A percentile compares a stretch with the other conserved stretches of the same genome.
Conservation (phyloP, 1,284 basidiomycete species). For the Pholiota adiposa region DNA sequence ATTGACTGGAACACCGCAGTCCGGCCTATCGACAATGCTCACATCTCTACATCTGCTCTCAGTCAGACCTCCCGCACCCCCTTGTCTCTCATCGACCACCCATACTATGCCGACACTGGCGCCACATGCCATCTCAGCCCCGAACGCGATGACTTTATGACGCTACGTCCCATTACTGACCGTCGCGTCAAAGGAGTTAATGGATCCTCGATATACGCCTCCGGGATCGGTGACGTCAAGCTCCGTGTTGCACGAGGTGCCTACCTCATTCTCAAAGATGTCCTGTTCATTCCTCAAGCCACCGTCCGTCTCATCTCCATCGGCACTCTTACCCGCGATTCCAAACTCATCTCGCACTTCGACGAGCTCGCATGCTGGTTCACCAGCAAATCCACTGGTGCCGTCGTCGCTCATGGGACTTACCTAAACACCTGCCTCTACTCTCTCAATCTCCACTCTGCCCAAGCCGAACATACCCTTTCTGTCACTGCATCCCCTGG, state of each 20-base stretch:
- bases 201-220: constrained; percentile 32
- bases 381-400: constrained; percentile 7
- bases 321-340: constrained; percentile 13
- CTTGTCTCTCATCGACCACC: constrained; percentile 5
- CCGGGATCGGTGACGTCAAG: constrained; percentile 33
- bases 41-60: background rate
- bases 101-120: constrained; percentile 36
- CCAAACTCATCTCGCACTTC: constrained; percentile 12
- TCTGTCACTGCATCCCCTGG: background rate
- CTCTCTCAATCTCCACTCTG: constrained; percentile 10
- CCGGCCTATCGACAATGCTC: background rate
- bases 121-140: constrained; percentile 34
- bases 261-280: constrained; percentile 24
- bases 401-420: constrained; percentile 19
- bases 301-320: constrained; percentile 32
- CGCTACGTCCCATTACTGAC: constrained; percentile 28
- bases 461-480: constrained; percentile 14
- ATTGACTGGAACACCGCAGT: background rate
- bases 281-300: constrained; percentile 28
- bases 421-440: constrained; percentile 20
- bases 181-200: constrained; percentile 33
- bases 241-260: constrained; percentile 25
- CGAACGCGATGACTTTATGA: constrained; percentile 29
- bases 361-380: background rate
- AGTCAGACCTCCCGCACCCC: background rate